These are phyloP conservation scores for Colletotrichum lini DNA, from an alignment of 2,329 filamentous ascomycete genomes.

Conservation along the genomic window DNA sequence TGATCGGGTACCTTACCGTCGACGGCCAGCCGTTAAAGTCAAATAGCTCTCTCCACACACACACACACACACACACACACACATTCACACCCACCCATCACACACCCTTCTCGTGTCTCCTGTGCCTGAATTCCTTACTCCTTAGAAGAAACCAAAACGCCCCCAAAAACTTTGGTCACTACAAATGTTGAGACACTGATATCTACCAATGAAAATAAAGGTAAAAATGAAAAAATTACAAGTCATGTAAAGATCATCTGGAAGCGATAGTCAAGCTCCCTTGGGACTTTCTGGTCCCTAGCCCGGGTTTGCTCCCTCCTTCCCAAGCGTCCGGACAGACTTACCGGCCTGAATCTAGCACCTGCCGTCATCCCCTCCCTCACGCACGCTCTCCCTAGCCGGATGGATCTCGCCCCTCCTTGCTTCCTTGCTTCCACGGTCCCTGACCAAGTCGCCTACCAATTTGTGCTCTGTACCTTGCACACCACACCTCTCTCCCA, in stretches of 20 bases:
- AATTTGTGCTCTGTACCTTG: conserved; percentile 31
- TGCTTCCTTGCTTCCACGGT: neutral
- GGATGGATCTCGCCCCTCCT: neutral
- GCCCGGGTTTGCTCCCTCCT: conserved; percentile 26
- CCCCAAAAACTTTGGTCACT: neutral
- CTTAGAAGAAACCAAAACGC: too few species aligned
- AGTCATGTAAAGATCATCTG: neutral
- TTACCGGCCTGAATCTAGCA: conserved; percentile 22
- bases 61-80: too few species aligned
- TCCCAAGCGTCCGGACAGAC: conserved; percentile 31
- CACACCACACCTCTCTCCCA: conserved; percentile 18
- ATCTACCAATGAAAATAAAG: neutral
- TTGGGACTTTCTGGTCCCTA: neutral
- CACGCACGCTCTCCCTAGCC: neutral
- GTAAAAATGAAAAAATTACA: neutral
- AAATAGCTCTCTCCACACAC: neutral
- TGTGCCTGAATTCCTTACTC: neutral
- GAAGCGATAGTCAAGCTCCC: neutral
- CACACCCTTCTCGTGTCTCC: neutral
- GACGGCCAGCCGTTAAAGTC: neutral
- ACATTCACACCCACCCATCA: too few species aligned
- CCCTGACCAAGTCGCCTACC: conserved; percentile 19
- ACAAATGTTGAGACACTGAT: neutral
- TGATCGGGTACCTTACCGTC: neutral
- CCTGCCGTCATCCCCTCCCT: conserved; percentile 30